Percentiles rank a stretch among this genome's conserved stretches.
Evolutionary conservation across 192 early-diverging fungal species (phyloP).

Genomic region (Podochytrium sp.): DNA sequence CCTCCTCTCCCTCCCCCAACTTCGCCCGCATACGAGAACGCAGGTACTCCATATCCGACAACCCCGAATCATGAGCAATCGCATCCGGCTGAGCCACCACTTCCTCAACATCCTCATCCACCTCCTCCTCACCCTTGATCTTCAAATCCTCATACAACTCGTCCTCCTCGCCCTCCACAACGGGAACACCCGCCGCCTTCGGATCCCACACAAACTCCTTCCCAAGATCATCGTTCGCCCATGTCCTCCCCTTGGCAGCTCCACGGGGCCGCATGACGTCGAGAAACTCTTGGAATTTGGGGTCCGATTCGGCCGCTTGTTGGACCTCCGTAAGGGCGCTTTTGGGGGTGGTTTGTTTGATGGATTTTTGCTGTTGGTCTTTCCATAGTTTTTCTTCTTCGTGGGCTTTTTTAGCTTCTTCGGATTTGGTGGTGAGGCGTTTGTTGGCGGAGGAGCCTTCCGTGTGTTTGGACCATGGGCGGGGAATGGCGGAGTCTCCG

Average conservation of each 20-base stretch:
- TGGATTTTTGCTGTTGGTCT: neutral
- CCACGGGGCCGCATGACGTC: slow-evolving; percentile 85
- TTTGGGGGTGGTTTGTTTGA: slow-evolving; percentile 15
- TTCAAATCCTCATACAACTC: slow-evolving; percentile 77
- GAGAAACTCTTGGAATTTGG: slow-evolving; percentile 82
- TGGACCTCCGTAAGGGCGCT: slow-evolving; percentile 6
- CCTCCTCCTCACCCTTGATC: slow-evolving; percentile 44
- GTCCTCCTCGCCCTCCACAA: slow-evolving; percentile 73
- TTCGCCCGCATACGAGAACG: slow-evolving; percentile 47
- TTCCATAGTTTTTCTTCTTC: slow-evolving; percentile 20
- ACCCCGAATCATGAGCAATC: slow-evolving; percentile 40
- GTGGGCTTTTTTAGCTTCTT: slow-evolving; percentile 34
- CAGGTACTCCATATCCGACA: slow-evolving; percentile 62
- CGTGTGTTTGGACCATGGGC: slow-evolving; percentile 91
- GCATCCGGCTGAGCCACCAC: slow-evolving; percentile 28
- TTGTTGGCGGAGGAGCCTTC: slow-evolving; percentile 81
- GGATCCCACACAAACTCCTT: slow-evolving; percentile 14
- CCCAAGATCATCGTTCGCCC: slow-evolving; percentile 87
- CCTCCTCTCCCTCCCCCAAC: slow-evolving; percentile 27
- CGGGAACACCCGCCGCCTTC: slow-evolving; percentile 41
- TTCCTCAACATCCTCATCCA: slow-evolving; percentile 39
- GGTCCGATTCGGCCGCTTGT: slow-evolving; percentile 59
- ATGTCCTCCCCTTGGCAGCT: slow-evolving; percentile 70
- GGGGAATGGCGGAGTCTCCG: slow-evolving; percentile 78
- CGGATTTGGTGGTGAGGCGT: slow-evolving; percentile 36